Conservation (phyloP, 768 basidiomycete species). For the Mycena galopus region DNA sequence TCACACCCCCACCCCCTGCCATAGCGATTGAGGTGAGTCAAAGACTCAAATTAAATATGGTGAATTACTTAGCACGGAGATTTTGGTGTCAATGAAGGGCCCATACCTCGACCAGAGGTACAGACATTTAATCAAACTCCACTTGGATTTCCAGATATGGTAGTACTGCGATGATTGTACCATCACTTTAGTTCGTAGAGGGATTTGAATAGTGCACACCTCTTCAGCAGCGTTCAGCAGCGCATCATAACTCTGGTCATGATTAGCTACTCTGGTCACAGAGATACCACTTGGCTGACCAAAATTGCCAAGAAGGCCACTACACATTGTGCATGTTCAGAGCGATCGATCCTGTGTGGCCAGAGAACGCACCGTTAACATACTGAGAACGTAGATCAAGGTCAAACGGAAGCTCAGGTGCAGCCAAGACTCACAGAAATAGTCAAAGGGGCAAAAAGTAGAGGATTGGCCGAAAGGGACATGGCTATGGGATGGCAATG, state of each 20-base stretch:
- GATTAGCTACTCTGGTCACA: not conserved
- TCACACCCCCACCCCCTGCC: not conserved
- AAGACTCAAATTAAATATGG: not conserved
- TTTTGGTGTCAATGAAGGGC: conserved; percentile 39
- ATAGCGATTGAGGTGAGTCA: not conserved
- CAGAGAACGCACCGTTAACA: conserved; percentile 1
- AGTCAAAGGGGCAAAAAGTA: not conserved
- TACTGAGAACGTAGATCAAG: not conserved
- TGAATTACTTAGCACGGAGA: conserved; percentile 33
- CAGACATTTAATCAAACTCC: conserved; percentile 40
- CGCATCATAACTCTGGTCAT: not conserved
- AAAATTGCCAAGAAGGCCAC: not conserved
- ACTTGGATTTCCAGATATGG: conserved; percentile 40
- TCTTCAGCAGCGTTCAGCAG: not conserved
- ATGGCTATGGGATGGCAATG: not conserved
- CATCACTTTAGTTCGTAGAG: not conserved
- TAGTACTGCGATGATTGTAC: conserved; percentile 4
- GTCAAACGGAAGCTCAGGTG: not conserved
- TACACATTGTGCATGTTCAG: not conserved
- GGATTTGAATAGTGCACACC: not conserved
- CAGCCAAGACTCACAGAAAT: not conserved
- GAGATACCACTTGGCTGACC: not conserved
- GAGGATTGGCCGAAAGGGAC: not conserved
- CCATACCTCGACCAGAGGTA: conserved; percentile 46
- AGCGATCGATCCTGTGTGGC: not conserved